These are phyloP conservation scores for Bonia amplexicaulis DNA, from an alignment of 176 grass and related monocot genomes.

Conservation along the genomic window DNA sequence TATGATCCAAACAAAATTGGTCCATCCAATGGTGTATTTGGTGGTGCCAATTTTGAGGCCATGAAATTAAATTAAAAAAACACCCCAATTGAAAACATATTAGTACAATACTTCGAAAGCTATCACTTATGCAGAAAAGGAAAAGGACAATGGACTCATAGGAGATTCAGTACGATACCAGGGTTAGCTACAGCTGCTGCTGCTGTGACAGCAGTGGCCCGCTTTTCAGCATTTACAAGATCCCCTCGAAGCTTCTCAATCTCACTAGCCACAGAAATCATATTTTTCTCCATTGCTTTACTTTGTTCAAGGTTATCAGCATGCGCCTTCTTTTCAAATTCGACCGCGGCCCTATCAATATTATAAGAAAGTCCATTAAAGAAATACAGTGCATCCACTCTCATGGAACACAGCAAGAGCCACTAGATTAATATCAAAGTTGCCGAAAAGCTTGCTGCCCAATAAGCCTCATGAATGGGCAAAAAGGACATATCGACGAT, in stretches of 20 bases:
- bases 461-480: neutral
- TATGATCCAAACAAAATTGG: neutral
- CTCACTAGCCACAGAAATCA: conserved; percentile 72
- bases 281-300: conserved; percentile 73
- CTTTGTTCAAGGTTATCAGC: conserved; percentile 83
- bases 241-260: conserved; percentile 78
- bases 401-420: neutral
- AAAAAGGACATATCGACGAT: neutral
- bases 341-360: conserved; percentile 72
- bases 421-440: neutral
- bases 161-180: conserved; percentile 48
- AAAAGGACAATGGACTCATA: neutral
- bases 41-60: neutral
- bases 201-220: conserved; percentile 35
- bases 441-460: neutral
- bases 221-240: conserved; percentile 70
- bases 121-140: conserved; percentile 1
- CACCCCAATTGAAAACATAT: neutral
- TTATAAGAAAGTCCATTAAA: conserved; percentile 12
- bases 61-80: neutral
- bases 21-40: neutral
- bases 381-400: conserved; percentile 2
- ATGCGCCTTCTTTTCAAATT: conserved; percentile 96
- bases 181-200: conserved; percentile 50
- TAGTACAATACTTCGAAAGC: neutral